Evolutionary conservation across 345 rosid species (phyloP).

Genomic region (Salix suchowensis): DNA sequence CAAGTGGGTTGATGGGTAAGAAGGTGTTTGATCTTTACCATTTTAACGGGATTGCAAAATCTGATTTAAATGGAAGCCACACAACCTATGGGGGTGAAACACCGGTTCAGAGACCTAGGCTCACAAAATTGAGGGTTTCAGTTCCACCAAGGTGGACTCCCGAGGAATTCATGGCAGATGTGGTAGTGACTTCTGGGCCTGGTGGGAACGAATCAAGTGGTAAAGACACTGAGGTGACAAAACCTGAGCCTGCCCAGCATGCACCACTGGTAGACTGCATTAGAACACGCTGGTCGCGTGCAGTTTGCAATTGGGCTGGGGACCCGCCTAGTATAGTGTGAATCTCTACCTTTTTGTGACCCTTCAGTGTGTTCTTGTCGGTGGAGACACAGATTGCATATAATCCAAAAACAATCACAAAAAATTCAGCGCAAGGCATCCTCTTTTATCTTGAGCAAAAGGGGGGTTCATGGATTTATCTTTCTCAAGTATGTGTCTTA

Average conservation of each 20-base stretch:
- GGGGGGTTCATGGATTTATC: slow-evolving; percentile 7
- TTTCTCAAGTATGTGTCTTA: slow-evolving; percentile 1
- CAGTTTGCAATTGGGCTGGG: slow-evolving; percentile 83
- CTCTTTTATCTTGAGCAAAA: background rate
- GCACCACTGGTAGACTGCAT: slow-evolving; percentile 94
- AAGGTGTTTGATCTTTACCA: slow-evolving; percentile 93
- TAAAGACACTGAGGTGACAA: slow-evolving; percentile 54
- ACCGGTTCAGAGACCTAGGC: slow-evolving; percentile 88
- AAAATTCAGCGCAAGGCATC: background rate
- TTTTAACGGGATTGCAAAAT: slow-evolving; percentile 95
- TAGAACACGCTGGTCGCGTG: slow-evolving; percentile 92
- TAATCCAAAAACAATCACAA: background rate
- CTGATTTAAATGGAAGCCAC: slow-evolving; percentile 75
- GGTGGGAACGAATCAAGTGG: slow-evolving; percentile 31
- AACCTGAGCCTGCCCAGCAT: slow-evolving; percentile 74
- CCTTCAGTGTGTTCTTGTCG: background rate
- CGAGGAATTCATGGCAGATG: slow-evolving; percentile 81
- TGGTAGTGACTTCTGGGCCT: slow-evolving; percentile 39
- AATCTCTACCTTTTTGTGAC: slow-evolving; percentile 11
- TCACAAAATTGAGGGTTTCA: slow-evolving; percentile 81
- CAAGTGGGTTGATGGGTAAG: slow-evolving; percentile 90
- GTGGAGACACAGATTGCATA: background rate
- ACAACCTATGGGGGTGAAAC: slow-evolving; percentile 41
- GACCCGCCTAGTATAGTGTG: slow-evolving; percentile 97
- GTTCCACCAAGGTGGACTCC: slow-evolving; percentile 99